phyloP scores from a whole-genome alignment of 1,139 yeast species.

The Hansenula sp. region DNA sequence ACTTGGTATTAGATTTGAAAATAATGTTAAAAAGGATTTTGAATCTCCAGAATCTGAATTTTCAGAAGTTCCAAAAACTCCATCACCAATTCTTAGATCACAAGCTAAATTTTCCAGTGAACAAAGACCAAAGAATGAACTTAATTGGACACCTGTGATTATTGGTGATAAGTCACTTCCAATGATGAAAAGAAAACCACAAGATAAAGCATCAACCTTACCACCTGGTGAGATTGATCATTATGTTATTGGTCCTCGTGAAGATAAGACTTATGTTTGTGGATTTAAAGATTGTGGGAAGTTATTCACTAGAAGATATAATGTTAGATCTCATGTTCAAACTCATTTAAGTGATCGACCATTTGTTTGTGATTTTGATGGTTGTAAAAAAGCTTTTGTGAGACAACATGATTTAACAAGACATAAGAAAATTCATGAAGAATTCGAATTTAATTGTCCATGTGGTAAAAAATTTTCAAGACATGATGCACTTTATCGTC shows the following conservation, averaged over 20 bases:
- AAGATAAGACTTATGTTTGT: slow-evolving; percentile 65
- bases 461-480: slow-evolving; percentile 93
- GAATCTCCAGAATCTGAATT: slow-evolving; percentile 11
- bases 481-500: slow-evolving; percentile 83
- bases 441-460: slow-evolving; percentile 69
- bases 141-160: slow-evolving; percentile 16
- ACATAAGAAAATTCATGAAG: slow-evolving; percentile 84
- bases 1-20: slow-evolving; percentile 2
- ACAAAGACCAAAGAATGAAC: slow-evolving; percentile 8
- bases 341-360: slow-evolving; percentile 96
- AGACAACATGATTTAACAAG: slow-evolving; percentile 92
- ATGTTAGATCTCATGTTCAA: slow-evolving; percentile 94
- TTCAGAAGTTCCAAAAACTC: slow-evolving; percentile 24
- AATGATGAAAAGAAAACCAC: slow-evolving; percentile 21
- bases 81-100: slow-evolving; percentile 31
- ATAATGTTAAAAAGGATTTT: neutral
- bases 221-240: slow-evolving; percentile 90
- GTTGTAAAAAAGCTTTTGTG: slow-evolving; percentile 68
- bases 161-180: slow-evolving; percentile 6
- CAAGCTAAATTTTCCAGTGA: slow-evolving; percentile 25
- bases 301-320: slow-evolving; percentile 81
- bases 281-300: slow-evolving; percentile 78
- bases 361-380: slow-evolving; percentile 55
- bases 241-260: slow-evolving; percentile 78
- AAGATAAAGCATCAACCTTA: slow-evolving; percentile 54